These are phyloP conservation scores for Penicillium verhagenii DNA, from an alignment of 495 filamentous ascomycete species.

Conservation along the genomic window DNA sequence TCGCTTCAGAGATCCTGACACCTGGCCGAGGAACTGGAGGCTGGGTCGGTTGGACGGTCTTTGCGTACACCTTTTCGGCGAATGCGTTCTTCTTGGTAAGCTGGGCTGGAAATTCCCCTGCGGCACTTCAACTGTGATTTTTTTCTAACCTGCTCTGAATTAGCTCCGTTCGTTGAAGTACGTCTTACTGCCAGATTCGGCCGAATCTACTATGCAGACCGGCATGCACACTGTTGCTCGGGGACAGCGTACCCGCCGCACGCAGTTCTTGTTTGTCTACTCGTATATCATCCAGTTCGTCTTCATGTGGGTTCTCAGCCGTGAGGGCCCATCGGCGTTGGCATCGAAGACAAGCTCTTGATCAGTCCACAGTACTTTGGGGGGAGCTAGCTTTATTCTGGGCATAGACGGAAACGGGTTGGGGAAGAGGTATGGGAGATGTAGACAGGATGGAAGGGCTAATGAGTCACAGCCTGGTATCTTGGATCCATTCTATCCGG, in stretches of 20 bases:
- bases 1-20: conserved; percentile 72
- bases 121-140: background rate
- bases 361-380: background rate
- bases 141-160: conserved; percentile 18
- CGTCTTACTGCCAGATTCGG: conserved; percentile 85
- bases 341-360: conserved; percentile 28
- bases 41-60: conserved; percentile 86
- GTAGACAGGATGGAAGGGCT: background rate
- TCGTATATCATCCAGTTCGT: conserved; percentile 89
- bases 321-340: conserved; percentile 42
- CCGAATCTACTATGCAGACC: conserved; percentile 59
- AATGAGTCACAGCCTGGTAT: background rate
- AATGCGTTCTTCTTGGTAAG: conserved; percentile 95
- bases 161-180: conserved; percentile 94
- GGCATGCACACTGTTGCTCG: conserved; percentile 75
- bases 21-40: conserved; percentile 76
- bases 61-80: conserved; percentile 84
- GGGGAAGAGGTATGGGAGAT: conserved; percentile 1
- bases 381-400: conserved; percentile 10
- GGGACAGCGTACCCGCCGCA: conserved; percentile 82
- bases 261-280: conserved; percentile 94
- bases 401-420: conserved; percentile 27
- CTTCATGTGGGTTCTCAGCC: conserved; percentile 90
- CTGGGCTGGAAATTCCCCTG: background rate
- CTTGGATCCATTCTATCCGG: conserved; percentile 1